Evolutionary conservation across 495 filamentous ascomycete species (phyloP).

Genomic region (Lasiosphaeris hirsuta): DNA sequence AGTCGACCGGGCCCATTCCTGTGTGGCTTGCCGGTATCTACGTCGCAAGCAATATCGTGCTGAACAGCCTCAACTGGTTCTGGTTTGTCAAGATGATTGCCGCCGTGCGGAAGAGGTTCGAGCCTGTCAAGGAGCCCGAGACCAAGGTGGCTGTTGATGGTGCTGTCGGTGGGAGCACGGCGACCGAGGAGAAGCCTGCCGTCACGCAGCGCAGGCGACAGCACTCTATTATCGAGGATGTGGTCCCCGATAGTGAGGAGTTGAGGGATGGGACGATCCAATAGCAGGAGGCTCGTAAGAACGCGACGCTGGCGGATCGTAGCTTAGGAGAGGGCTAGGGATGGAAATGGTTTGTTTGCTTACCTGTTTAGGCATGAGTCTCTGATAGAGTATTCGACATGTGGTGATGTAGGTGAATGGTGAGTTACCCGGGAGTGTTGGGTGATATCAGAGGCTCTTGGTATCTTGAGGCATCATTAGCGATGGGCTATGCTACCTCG

Average conservation of each 20-base stretch:
- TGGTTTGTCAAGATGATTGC: slow-evolving; percentile 98
- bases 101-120: slow-evolving; percentile 84
- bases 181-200: slow-evolving; percentile 5
- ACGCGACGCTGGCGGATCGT: background rate
- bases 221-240: slow-evolving; percentile 25
- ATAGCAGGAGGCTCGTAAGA: background rate
- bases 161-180: background rate
- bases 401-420: too few species aligned
- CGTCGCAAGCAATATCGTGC: slow-evolving; percentile 67
- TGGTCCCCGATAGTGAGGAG: slow-evolving; percentile 34
- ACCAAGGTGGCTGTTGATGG: background rate
- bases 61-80: slow-evolving; percentile 88
- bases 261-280: slow-evolving; percentile 33
- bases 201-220: slow-evolving; percentile 9
- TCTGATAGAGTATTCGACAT: too few species aligned
- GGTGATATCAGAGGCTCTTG: too few species aligned
- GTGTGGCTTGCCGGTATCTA: slow-evolving; percentile 78
- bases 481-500: too few species aligned
- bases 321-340: background rate
- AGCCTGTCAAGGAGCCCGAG: slow-evolving; percentile 48
- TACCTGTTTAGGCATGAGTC: too few species aligned
- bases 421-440: too few species aligned
- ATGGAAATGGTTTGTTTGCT: too few species aligned
- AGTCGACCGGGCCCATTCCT: slow-evolving; percentile 54
- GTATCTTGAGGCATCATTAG: too few species aligned